Base-by-base conservation (phyloP, 2,329 filamentous ascomycete genomes). In the Dactylellina haptotyla region DNA sequence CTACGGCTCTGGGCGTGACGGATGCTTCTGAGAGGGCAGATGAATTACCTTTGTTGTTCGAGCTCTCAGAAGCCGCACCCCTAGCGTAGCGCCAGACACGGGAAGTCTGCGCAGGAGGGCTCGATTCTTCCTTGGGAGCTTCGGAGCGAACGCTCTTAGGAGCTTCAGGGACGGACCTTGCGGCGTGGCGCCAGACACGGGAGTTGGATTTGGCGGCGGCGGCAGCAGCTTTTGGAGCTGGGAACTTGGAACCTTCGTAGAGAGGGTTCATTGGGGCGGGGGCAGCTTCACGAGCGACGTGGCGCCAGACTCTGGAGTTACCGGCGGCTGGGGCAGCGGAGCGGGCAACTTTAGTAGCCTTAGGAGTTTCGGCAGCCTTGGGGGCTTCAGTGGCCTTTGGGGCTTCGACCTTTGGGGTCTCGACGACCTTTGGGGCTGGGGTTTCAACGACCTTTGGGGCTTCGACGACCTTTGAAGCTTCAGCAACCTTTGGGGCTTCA, bases 31-130 rank as follows among this genome's bases (percentile, higher is more conserved):
- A 54, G 50, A 54, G 50, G 26, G 48, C 26, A 25, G 50, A 30
- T 39, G 32, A 54, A 54, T 54, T 54, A 54, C 50, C 50, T 54
- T 54, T 54, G 16, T 18, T 20, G 16, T 54, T 9, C 12, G 50
- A 54, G 50, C 50, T 54, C 50, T 54, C 50, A 54, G 50, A 54
- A 34, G 39, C 50, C 32, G 50, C 50, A 54, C 30, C 50, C 50
- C 50, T 54, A 14, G 50, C 26, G 50, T 54, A 23, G 28, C 50
- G 50, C 50, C 50, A 54, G 30, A 54, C 30, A 2, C 50, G 50
- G 16, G 50, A 54, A 2, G 30, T 39, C 18, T 54, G 50, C 14
- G 5, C 30, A 3, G 50, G 10, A 16, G 50, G 30, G 18, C 30
- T 39, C 39, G 18, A 8, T 23, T 39, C 30, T 39, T 54, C 32